Conservation (phyloP, 345 rosid species). For the Stellera chamaejasme region DNA sequence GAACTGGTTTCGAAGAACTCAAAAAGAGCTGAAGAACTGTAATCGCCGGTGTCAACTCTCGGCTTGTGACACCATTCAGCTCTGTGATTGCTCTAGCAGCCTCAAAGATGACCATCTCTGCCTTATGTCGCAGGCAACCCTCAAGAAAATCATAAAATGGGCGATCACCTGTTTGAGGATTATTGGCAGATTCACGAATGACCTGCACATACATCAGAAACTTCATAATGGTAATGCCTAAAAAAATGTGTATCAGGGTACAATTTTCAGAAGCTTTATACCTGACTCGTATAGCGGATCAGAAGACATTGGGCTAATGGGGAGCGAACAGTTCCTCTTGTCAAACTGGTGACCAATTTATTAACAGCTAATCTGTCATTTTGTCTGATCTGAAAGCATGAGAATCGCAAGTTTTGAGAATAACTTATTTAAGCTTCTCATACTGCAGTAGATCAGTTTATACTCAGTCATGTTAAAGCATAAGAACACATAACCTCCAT, state of each 20-base stretch:
- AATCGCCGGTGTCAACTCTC: slow-evolving; percentile 87
- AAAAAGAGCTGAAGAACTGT: slow-evolving; percentile 88
- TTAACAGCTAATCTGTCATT: slow-evolving; percentile 79
- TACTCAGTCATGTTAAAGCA: no score
- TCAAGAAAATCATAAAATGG: slow-evolving; percentile 89
- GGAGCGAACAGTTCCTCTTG: slow-evolving; percentile 82
- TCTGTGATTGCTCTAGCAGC: slow-evolving; percentile 94
- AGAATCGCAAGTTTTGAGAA: background rate
- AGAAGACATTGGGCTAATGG: slow-evolving; percentile 87
- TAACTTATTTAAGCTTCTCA: no score
- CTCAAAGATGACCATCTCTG: slow-evolving; percentile 91
- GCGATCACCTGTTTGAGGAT: slow-evolving; percentile 69
- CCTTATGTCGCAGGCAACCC: slow-evolving; percentile 83
- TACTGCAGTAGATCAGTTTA: no score
- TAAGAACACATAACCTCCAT: no score
- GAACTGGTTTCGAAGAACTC: slow-evolving; percentile 88
- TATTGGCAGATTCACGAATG: slow-evolving; percentile 61
- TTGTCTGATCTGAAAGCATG: slow-evolving; percentile 61
- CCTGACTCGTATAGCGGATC: slow-evolving; percentile 83
- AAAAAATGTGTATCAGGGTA: background rate
- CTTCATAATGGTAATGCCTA: slow-evolving; percentile 1
- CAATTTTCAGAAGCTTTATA: slow-evolving; percentile 11
- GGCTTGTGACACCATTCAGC: slow-evolving; percentile 76
- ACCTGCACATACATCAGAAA: slow-evolving; percentile 35
- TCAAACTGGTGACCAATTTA: slow-evolving; percentile 75